Conservation (phyloP, 2,329 filamentous ascomycete species). For the Monilinia laxa region DNA sequence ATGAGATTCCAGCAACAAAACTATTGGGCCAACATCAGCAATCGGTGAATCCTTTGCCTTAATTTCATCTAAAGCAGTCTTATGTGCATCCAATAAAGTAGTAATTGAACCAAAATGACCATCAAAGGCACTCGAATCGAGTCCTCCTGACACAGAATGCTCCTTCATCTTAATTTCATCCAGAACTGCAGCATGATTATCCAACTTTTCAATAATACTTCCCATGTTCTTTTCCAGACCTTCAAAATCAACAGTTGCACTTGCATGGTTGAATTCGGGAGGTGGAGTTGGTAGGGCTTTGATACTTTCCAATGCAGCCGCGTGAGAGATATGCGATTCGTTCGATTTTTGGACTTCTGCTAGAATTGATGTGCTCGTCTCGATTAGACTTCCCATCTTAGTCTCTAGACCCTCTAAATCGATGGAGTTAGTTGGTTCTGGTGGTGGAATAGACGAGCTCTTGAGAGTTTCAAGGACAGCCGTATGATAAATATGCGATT, state of each 20-base stretch:
- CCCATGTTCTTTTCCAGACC: constrained; percentile 1
- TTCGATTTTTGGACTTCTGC: constrained; percentile 25
- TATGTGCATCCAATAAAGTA: constrained; percentile 18
- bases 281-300: constrained; percentile 21
- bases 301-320: constrained; percentile 25
- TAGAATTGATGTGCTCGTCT: constrained; percentile 25
- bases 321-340: constrained; percentile 24
- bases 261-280: neutral
- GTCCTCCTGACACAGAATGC: neutral
- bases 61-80: constrained; percentile 22
- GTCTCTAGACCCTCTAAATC: constrained; percentile 18
- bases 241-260: constrained; percentile 11
- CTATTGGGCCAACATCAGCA: neutral
- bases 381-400: constrained; percentile 22
- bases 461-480: constrained; percentile 26
- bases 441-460: neutral
- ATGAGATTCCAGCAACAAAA: constrained; percentile 22
- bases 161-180: constrained; percentile 20
- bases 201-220: constrained; percentile 9
- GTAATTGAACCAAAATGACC: constrained; percentile 29
- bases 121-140: constrained; percentile 27
- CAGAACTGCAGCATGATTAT: constrained; percentile 17
- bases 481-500: constrained; percentile 25
- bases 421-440: constrained; percentile 8
- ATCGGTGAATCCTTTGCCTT: constrained; percentile 19